phyloP scores from a whole-genome alignment of 1,284 basidiomycete genomes.

The Polyporus tsugae region DNA sequence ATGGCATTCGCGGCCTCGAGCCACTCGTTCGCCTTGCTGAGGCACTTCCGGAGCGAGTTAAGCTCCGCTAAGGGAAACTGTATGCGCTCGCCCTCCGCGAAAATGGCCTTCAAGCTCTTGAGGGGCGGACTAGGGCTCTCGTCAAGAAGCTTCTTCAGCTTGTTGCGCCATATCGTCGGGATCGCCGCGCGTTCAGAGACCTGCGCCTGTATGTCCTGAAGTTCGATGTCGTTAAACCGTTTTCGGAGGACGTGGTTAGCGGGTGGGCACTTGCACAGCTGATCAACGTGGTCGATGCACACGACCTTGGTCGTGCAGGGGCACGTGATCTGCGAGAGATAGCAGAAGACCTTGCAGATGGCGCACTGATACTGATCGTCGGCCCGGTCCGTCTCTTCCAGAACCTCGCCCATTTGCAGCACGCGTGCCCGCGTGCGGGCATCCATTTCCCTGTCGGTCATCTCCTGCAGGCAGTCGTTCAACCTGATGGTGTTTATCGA shows the following conservation, averaged over 20 bases:
- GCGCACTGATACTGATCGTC: constrained; percentile 97
- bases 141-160: constrained; percentile 72
- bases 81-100: constrained; percentile 90
- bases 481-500: constrained; percentile 62
- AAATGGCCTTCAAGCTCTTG: constrained; percentile 77
- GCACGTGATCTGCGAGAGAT: constrained; percentile 92
- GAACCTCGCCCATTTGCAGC: constrained; percentile 68
- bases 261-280: constrained; percentile 76
- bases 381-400: constrained; percentile 83
- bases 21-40: constrained; percentile 86
- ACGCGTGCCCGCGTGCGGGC: constrained; percentile 70
- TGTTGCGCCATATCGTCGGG: constrained; percentile 79
- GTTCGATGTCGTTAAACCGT: constrained; percentile 84
- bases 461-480: constrained; percentile 83
- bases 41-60: constrained; percentile 77
- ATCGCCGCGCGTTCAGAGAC: constrained; percentile 78
- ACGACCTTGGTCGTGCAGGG: constrained; percentile 80
- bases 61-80: constrained; percentile 80
- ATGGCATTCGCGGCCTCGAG: constrained; percentile 79
- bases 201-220: constrained; percentile 71
- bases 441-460: constrained; percentile 86
- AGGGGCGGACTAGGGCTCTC: constrained; percentile 78
- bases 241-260: constrained; percentile 76
- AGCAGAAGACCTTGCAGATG: constrained; percentile 95
- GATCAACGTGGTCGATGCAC: constrained; percentile 86